Percentiles rank a stretch among this genome's conserved stretches.
Evolutionary conservation across 768 basidiomycete species (phyloP).

Genomic region (Collybia sordida): DNA sequence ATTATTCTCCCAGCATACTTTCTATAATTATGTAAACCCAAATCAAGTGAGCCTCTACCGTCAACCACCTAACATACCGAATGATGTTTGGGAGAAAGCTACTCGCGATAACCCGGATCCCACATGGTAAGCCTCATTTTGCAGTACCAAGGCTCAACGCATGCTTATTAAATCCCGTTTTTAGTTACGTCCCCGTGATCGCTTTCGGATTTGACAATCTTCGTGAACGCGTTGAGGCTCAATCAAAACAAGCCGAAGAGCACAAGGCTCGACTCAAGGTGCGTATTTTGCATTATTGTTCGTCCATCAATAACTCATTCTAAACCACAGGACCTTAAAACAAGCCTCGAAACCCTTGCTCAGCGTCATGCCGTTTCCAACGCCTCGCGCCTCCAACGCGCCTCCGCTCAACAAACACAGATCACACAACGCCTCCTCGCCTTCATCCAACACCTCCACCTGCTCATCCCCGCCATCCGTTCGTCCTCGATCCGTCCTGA

Average conservation of each 20-base stretch:
- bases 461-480: constrained; percentile 75
- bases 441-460: constrained; percentile 74
- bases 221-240: constrained; percentile 75
- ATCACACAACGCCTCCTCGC: constrained; percentile 67
- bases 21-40: constrained; percentile 84
- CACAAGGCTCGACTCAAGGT: constrained; percentile 71
- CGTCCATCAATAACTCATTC: background rate
- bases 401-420: constrained; percentile 63
- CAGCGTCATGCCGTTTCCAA: constrained; percentile 68
- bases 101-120: constrained; percentile 81
- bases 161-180: constrained; percentile 1
- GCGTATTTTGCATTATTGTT: background rate
- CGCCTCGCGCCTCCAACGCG: constrained; percentile 63
- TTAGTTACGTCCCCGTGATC: constrained; percentile 75
- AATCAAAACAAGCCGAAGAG: constrained; percentile 59
- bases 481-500: constrained; percentile 75
- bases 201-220: constrained; percentile 84
- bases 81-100: constrained; percentile 82
- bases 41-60: constrained; percentile 62
- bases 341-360: constrained; percentile 57
- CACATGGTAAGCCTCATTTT: constrained; percentile 51
- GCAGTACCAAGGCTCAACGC: background rate
- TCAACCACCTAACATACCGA: constrained; percentile 69
- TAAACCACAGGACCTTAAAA: constrained; percentile 57
- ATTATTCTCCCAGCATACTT: constrained; percentile 55